Percentiles rank a stretch among this genome's conserved stretches.
Evolutionary conservation across 169 alveolate genomes (phyloP).

Genomic region (Plasmodium knowlesi): DNA sequence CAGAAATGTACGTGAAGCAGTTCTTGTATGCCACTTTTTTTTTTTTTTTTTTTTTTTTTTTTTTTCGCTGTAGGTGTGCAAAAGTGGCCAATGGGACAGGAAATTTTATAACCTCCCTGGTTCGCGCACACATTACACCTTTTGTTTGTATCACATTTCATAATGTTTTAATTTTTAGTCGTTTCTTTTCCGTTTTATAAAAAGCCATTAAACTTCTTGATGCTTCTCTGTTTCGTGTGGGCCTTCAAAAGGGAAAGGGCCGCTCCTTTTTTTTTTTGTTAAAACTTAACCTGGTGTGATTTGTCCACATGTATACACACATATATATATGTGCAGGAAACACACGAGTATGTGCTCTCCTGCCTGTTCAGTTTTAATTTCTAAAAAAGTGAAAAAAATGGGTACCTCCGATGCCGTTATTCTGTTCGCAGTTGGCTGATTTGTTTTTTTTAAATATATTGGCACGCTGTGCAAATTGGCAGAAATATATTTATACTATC

Average conservation of each 20-base stretch:
- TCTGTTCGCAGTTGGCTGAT: background rate
- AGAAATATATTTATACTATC: background rate
- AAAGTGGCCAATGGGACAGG: background rate
- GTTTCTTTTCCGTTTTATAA: background rate
- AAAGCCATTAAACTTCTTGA: background rate
- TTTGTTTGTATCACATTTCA: background rate
- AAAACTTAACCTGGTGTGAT: background rate
- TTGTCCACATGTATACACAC: background rate
- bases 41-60: background rate
- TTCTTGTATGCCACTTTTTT: background rate
- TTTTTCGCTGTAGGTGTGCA: background rate
- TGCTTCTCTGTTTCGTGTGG: background rate
- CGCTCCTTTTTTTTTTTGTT: background rate
- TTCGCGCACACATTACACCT: background rate
- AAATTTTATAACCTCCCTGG: background rate
- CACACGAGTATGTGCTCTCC: background rate
- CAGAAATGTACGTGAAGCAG: background rate
- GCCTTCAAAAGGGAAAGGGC: background rate
- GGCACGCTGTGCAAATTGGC: background rate
- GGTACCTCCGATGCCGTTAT: background rate
- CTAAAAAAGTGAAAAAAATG: background rate
- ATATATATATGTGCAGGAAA: background rate
- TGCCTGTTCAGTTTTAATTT: background rate
- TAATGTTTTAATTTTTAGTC: background rate
- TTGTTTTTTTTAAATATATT: too few species aligned